Percentiles rank a stretch among this genome's conserved stretches.
These are phyloP conservation scores for Leptodermis oblonga DNA, from an alignment of 257 asterid genomes.

Conservation along the genomic window DNA sequence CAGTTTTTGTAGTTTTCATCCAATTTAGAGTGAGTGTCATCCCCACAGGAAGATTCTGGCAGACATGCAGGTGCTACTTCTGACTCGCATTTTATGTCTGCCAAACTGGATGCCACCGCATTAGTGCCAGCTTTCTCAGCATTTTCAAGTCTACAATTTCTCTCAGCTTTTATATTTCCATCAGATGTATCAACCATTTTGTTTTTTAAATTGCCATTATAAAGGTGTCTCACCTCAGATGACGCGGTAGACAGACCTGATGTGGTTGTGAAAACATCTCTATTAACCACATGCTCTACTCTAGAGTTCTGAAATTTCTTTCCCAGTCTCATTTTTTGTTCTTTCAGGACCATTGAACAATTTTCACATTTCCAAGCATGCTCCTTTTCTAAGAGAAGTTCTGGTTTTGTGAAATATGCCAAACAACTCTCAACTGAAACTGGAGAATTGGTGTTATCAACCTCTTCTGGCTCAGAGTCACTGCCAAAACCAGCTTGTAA, in stretches of 20 bases:
- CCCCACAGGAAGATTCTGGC: slow-evolving; percentile 27
- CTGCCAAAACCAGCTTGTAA: slow-evolving; percentile 41
- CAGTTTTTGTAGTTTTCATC: slow-evolving; percentile 20
- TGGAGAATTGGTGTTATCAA: slow-evolving; percentile 72
- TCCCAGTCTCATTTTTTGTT: slow-evolving; percentile 32
- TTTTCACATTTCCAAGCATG: slow-evolving; percentile 95
- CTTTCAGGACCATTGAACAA: slow-evolving; percentile 65
- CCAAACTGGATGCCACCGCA: slow-evolving; percentile 22
- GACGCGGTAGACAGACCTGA: slow-evolving; percentile 16
- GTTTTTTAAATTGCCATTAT: slow-evolving; percentile 27
- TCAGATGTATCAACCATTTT: slow-evolving; percentile 27
- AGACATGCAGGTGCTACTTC: slow-evolving; percentile 19
- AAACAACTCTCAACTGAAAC: slow-evolving; percentile 90
- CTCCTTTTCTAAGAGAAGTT: slow-evolving; percentile 73
- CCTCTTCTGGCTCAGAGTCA: slow-evolving; percentile 90
- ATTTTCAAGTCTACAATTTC: slow-evolving; percentile 21
- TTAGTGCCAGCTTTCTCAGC: slow-evolving; percentile 27
- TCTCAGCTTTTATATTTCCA: slow-evolving; percentile 20
- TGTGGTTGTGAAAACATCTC: slow-evolving; percentile 21
- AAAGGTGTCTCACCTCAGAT: slow-evolving; percentile 14
- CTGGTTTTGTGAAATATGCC: slow-evolving; percentile 66
- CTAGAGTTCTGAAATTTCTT: slow-evolving; percentile 30
- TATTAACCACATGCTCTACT: slow-evolving; percentile 24
- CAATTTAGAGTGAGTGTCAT: slow-evolving; percentile 13
- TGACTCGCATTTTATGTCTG: slow-evolving; percentile 17